Evolutionary conservation across 2,329 filamentous ascomycete genomes (phyloP).

Genomic region (Fusarium dimerum): DNA sequence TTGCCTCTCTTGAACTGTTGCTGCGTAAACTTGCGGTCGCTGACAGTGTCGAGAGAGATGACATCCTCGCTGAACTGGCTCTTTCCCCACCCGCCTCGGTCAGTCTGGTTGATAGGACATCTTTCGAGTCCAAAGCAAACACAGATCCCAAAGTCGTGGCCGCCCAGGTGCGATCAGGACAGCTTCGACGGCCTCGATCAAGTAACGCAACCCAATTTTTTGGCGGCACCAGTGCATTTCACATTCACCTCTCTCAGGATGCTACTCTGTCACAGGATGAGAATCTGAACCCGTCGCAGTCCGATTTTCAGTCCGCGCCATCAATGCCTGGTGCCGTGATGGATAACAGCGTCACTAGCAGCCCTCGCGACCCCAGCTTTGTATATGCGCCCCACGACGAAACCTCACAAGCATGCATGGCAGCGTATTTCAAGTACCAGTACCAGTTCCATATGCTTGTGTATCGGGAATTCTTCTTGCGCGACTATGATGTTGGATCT

Average conservation of each 20-base stretch:
- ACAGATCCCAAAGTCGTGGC: slow-evolving; percentile 33
- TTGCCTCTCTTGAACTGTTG: slow-evolving; percentile 46
- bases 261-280: slow-evolving; percentile 22
- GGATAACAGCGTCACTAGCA: slow-evolving; percentile 17
- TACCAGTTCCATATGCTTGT: slow-evolving; percentile 53
- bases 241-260: slow-evolving; percentile 36
- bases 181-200: slow-evolving; percentile 41
- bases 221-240: slow-evolving; percentile 49
- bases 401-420: slow-evolving; percentile 46
- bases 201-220: slow-evolving; percentile 48
- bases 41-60: slow-evolving; percentile 39
- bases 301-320: slow-evolving; percentile 15
- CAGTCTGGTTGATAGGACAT: slow-evolving; percentile 12
- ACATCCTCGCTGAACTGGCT: slow-evolving; percentile 42
- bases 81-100: slow-evolving; percentile 24
- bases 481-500: slow-evolving; percentile 48
- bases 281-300: slow-evolving; percentile 2
- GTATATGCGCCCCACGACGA: slow-evolving; percentile 46
- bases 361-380: slow-evolving; percentile 28
- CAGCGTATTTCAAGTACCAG: slow-evolving; percentile 48
- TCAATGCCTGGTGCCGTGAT: slow-evolving; percentile 8
- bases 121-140: slow-evolving; percentile 25
- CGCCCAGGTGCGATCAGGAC: slow-evolving; percentile 35
- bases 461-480: slow-evolving; percentile 51
- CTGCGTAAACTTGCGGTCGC: slow-evolving; percentile 46